Evolutionary conservation across 208 protist species (phyloP).

Genomic region (Tritrichomonas foetus): DNA sequence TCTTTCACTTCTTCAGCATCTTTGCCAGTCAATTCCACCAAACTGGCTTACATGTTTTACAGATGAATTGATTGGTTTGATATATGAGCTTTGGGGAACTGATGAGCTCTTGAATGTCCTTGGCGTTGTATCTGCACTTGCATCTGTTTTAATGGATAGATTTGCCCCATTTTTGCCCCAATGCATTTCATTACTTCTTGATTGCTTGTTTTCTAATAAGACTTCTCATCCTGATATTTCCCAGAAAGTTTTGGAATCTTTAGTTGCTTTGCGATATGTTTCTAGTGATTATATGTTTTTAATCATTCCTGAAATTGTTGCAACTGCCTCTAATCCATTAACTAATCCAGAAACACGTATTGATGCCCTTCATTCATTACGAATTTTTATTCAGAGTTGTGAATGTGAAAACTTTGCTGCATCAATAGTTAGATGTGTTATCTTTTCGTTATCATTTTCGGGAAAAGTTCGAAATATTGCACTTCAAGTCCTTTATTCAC

Average conservation of each 20-base stretch:
- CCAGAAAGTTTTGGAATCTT: not conserved
- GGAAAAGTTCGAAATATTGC: not conserved
- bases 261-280: not conserved
- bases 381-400: not conserved
- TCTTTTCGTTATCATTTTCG: not conserved
- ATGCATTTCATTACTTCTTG: not conserved
- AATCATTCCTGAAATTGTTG: not conserved
- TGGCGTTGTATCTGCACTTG: not conserved
- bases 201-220: not conserved
- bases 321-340: not conserved
- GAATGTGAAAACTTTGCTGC: not conserved
- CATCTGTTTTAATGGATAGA: not conserved
- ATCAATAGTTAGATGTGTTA: not conserved
- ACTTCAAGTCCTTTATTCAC: not conserved
- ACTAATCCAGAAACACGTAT: not conserved
- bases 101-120: not conserved
- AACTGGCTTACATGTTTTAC: not conserved
- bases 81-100: not conserved
- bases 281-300: not conserved
- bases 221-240: not conserved
- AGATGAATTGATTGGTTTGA: not conserved
- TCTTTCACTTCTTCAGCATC: not conserved
- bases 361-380: not conserved
- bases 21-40: not conserved
- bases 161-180: conserved; percentile 13